Percentiles rank a stretch among this genome's conserved stretches.
Evolutionary conservation across 257 asterid genomes (phyloP).

Genomic region (Solanum medicagineum): DNA sequence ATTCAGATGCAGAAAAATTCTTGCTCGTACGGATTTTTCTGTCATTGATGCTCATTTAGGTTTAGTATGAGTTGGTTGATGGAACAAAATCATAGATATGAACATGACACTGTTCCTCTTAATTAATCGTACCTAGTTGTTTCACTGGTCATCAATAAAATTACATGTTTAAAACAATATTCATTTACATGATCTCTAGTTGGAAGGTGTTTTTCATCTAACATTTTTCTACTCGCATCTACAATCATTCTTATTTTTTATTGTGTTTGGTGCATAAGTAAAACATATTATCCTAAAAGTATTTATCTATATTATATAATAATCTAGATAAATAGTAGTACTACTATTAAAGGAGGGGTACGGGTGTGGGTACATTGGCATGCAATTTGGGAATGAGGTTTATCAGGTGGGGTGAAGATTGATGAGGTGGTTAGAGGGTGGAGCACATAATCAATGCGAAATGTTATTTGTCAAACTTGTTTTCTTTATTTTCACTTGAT

Average conservation of each 20-base stretch:
- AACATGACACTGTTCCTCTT: neutral
- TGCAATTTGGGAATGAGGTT: neutral
- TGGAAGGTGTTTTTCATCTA: too few species aligned
- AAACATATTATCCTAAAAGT: neutral
- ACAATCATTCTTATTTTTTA: neutral
- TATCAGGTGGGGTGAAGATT: neutral
- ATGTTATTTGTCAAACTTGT: neutral
- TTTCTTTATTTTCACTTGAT: neutral
- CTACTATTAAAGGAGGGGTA: neutral
- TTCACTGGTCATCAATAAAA: neutral
- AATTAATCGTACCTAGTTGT: neutral
- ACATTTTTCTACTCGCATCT: too few species aligned
- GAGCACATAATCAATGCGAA: neutral
- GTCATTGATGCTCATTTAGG: neutral
- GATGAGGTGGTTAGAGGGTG: fast-evolving
- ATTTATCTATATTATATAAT: neutral
- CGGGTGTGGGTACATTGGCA: neutral
- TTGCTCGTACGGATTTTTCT: neutral
- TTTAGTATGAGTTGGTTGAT: neutral
- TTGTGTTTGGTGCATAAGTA: fast-evolving
- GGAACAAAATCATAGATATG: neutral
- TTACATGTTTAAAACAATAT: neutral
- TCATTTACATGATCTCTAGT: too few species aligned
- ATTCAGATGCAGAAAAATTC: neutral
- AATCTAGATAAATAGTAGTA: neutral